Conservation (phyloP, 768 basidiomycete genomes). For the Leccinum variicolor region DNA sequence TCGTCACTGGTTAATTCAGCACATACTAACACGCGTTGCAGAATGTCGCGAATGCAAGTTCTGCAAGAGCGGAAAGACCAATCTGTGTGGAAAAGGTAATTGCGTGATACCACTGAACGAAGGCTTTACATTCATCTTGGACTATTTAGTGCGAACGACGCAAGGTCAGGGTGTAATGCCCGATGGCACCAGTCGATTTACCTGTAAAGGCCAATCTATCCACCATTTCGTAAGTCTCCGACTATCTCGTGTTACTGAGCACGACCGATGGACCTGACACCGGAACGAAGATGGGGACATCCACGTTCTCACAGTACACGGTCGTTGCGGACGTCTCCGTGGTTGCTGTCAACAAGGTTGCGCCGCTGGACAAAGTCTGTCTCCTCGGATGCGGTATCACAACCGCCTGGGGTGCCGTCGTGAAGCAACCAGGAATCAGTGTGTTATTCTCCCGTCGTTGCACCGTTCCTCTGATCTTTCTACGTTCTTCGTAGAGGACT, state of each 20-base stretch:
- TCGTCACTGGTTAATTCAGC: neutral
- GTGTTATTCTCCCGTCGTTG: constrained; percentile 25
- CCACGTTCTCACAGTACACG: constrained; percentile 99
- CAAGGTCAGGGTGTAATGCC: constrained; percentile 97
- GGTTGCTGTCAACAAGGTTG: constrained; percentile 80
- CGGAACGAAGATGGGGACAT: constrained; percentile 79
- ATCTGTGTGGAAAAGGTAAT: constrained; percentile 90
- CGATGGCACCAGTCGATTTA: constrained; percentile 85
- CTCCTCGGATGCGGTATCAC: constrained; percentile 95
- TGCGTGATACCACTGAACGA: neutral
- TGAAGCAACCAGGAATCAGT: constrained; percentile 87
- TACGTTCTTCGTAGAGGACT: constrained; percentile 53
- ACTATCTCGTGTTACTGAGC: neutral
- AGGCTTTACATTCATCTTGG: neutral
- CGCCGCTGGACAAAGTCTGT: constrained; percentile 95
- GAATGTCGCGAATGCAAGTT: constrained; percentile 98
- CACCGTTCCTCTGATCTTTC: neutral
- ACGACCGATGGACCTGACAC: neutral
- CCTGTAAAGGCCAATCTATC: constrained; percentile 79
- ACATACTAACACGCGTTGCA: constrained; percentile 25
- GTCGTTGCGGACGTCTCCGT: constrained; percentile 97
- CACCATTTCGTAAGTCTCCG: constrained; percentile 77
- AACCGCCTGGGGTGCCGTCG: constrained; percentile 96
- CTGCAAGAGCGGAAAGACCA: constrained; percentile 98
- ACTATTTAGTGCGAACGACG: constrained; percentile 72